These are phyloP conservation scores for Acacia pycnantha DNA, from an alignment of 331 rosid genomes.

Conservation along the genomic window DNA sequence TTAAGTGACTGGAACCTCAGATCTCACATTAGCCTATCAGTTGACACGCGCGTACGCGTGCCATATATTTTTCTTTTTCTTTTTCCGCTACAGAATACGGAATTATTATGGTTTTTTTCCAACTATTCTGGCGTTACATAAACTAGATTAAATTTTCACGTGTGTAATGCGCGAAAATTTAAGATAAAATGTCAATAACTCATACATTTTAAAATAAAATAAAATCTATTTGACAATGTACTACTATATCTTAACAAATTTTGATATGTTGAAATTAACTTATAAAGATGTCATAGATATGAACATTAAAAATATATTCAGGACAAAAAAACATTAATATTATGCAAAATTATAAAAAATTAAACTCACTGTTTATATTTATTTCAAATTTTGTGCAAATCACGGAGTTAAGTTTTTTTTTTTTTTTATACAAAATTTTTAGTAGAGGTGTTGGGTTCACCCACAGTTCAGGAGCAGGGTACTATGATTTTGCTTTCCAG, in stretches of 20 bases:
- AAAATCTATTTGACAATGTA: no score
- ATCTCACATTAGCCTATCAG: slow-evolving; percentile 13
- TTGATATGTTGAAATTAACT: neutral
- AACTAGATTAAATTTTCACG: neutral
- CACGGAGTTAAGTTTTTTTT: no score
- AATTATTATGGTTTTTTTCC: neutral
- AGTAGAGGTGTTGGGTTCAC: no score
- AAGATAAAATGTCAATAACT: no score
- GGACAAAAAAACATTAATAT: neutral
- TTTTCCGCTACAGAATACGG: neutral
- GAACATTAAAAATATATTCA: neutral
- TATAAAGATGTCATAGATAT: neutral
- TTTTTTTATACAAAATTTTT: no score
- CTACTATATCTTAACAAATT: neutral
- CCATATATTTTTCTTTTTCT: neutral
- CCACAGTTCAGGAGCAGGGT: no score
- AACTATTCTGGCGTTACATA: neutral
- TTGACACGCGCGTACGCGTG: neutral
- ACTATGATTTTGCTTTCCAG: no score
- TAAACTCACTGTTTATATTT: no score
- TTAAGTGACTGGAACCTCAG: slow-evolving; percentile 45
- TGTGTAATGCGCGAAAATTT: neutral
- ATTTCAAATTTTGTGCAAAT: no score
- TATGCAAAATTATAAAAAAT: neutral
- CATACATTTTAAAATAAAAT: no score